Evolutionary conservation across 1,139 yeast genomes (phyloP).

Genomic region (Debaryomycetaceae sp.): DNA sequence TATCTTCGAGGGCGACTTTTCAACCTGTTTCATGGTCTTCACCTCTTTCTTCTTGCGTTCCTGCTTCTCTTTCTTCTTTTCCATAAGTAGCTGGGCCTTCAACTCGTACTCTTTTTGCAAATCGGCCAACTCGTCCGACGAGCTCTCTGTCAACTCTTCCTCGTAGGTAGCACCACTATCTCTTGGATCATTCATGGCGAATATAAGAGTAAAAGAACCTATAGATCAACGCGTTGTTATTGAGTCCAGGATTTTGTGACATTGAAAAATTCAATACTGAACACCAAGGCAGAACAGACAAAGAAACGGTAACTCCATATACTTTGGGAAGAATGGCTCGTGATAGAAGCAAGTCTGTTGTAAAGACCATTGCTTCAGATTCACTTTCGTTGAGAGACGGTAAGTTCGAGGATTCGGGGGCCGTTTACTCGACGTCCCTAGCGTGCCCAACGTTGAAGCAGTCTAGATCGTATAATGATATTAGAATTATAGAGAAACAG

Average conservation of each 20-base stretch:
- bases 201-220: not conserved
- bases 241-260: not conserved
- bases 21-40: slow-evolving; percentile 6
- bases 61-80: slow-evolving; percentile 11
- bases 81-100: slow-evolving; percentile 14
- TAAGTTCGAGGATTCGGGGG: slow-evolving; percentile 11
- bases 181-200: slow-evolving; percentile 10
- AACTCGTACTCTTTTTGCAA: slow-evolving; percentile 27
- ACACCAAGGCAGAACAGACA: not conserved
- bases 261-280: not conserved
- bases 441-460: slow-evolving; percentile 9
- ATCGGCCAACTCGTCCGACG: slow-evolving; percentile 26
- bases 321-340: slow-evolving; percentile 25
- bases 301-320: not conserved
- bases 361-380: slow-evolving; percentile 40
- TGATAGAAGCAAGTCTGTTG: slow-evolving; percentile 50
- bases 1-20: slow-evolving; percentile 7
- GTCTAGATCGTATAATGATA: not conserved
- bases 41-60: not conserved
- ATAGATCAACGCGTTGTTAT: not conserved
- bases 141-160: slow-evolving; percentile 24
- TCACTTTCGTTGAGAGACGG: slow-evolving; percentile 27
- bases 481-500: slow-evolving; percentile 1
- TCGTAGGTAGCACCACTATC: slow-evolving; percentile 16
- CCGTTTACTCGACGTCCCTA: slow-evolving; percentile 15